These are phyloP conservation scores for Angophora floribunda DNA, from an alignment of 345 rosid species.

Conservation along the genomic window DNA sequence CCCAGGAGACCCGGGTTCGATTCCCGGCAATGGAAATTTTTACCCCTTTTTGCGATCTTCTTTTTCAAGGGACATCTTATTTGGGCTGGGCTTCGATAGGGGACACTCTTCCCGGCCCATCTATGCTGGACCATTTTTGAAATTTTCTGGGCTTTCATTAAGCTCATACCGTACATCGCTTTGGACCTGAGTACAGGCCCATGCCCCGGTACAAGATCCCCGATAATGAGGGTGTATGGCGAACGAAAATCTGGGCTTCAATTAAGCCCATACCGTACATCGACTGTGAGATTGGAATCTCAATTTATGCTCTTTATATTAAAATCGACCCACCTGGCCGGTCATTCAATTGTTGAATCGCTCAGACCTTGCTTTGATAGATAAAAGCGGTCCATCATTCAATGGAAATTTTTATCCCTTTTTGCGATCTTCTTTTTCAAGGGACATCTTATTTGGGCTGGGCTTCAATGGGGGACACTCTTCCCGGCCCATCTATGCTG, in stretches of 20 bases:
- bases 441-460: not conserved
- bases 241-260: not conserved
- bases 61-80: not conserved
- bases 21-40: conserved; percentile 70
- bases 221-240: not conserved
- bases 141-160: too few relatives aligned
- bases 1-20: conserved; percentile 99
- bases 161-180: too few relatives aligned
- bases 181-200: not conserved
- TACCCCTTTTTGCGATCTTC: not conserved
- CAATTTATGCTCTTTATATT: not conserved
- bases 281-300: not conserved
- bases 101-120: not conserved
- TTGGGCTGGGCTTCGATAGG: not conserved
- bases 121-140: not conserved
- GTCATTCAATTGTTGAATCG: not conserved
- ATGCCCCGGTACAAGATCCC: not conserved
- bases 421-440: not conserved
- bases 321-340: not conserved
- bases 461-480: not conserved
- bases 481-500: not conserved
- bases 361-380: not conserved
- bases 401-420: not conserved
- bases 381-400: not conserved
- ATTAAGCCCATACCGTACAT: not conserved